Evolutionary conservation across 768 basidiomycete genomes (phyloP), one percentile per base, ranked within the genome.

Genomic region (Lentinula aciculospora): DNA sequence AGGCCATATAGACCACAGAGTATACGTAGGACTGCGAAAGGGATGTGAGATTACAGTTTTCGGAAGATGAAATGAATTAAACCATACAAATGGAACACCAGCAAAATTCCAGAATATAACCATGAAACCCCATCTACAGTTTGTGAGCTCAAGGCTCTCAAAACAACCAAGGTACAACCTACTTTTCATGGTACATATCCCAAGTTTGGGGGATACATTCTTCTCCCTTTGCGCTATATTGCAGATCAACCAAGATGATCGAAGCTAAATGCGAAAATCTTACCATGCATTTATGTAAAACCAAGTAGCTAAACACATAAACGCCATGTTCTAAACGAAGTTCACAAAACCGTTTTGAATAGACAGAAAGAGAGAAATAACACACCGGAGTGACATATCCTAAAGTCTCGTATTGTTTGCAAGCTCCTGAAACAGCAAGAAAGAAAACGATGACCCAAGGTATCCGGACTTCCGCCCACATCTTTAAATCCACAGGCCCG

Each of bases 111-210:
- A 97, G 77, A 98, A 98, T 68, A 97, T 97, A 62, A 98, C 88
- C 83, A 98, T 88, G 79, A 95, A 98, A 29, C 95, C 92, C 91
- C 91, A 92, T 66, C 82, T 85, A 48, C 7, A 23, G 34, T 36
- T 23, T 12, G 15, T 65, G 31, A 51, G 50, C 4, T 46, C 5
- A 45, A 55, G 0, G 23, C 29, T 27, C 4, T 58, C n/a, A 39
- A 25, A 40, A 61, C 19, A 13, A 59, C 23, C n/a, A n/a, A 21
- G 27, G 53, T 48, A 9, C 28, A 63, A 57, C 78, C 61, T 74
- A 89, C 81, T 99, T 99, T 68, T 99, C 96, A 65, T 96, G 92
- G 77, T 87, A 97, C 93, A 99, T 99, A 66, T 98, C 97, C 96
- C 97, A 98, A 2, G 94, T 95, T 71, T 96, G 92, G 5, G 93